Conservation (phyloP, 1,284 basidiomycete species). For the Boletus sp. region DNA sequence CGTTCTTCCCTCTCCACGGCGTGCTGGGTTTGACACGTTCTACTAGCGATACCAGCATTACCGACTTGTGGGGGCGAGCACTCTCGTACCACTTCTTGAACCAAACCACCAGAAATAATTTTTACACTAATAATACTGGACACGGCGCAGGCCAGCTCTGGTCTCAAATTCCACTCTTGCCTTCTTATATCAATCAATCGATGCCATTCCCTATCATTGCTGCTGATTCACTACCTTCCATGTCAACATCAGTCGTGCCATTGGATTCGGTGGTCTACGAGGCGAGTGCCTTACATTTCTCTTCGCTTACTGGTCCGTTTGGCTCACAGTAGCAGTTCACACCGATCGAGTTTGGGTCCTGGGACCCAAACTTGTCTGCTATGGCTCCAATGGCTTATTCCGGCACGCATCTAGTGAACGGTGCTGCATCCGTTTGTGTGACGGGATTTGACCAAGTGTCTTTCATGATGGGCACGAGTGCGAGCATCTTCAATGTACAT, state of each 20-base stretch:
- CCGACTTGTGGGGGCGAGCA: constrained; percentile 60
- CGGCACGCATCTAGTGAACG: constrained; percentile 56
- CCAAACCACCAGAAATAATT: constrained; percentile 52
- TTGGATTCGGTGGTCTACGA: constrained; percentile 58
- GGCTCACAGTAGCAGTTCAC: constrained; percentile 45
- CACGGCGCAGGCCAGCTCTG: constrained; percentile 67
- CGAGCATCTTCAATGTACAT: constrained; percentile 59
- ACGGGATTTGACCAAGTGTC: constrained; percentile 63
- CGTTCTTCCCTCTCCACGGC: constrained; percentile 22
- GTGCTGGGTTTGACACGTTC: constrained; percentile 7
- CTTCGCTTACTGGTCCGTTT: background rate
- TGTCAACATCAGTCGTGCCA: constrained; percentile 38
- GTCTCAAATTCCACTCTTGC: constrained; percentile 49
- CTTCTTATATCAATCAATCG: constrained; percentile 42
- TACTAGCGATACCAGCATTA: constrained; percentile 55
- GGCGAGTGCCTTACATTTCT: constrained; percentile 31
- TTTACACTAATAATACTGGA: constrained; percentile 54
- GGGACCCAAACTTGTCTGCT: constrained; percentile 59
- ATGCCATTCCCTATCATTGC: constrained; percentile 58
- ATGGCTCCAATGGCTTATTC: constrained; percentile 56
- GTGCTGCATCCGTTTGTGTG: constrained; percentile 54
- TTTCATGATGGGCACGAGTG: constrained; percentile 63
- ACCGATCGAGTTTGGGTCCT: constrained; percentile 64
- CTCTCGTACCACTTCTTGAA: constrained; percentile 67
- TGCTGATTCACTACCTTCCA: constrained; percentile 50